These are phyloP conservation scores for Samsoniella hepiali DNA, from an alignment of 2,329 filamentous ascomycete genomes.

Conservation along the genomic window DNA sequence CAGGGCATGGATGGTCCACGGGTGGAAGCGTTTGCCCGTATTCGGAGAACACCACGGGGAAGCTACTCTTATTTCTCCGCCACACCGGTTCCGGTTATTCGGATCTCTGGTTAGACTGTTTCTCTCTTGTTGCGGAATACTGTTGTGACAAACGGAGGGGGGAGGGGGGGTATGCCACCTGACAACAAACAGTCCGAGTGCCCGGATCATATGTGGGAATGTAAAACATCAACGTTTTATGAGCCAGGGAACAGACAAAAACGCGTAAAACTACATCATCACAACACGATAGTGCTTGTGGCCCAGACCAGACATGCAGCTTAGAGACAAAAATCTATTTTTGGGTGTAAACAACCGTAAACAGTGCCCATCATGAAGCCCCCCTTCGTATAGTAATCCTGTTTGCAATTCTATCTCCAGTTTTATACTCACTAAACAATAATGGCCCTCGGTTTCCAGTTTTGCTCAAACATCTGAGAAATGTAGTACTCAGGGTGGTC, in stretches of 20 bases:
- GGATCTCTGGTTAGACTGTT: not conserved
- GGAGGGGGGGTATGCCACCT: too few species aligned
- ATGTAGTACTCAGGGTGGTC: constrained; percentile 59
- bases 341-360: too few species aligned
- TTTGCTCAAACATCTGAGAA: constrained; percentile 56
- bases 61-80: not conserved
- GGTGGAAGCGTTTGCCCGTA: too few species aligned
- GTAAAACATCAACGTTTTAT: too few species aligned
- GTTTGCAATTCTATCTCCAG: not conserved
- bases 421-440: not conserved
- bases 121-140: too few species aligned
- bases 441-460: constrained; percentile 40
- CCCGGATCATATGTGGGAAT: too few species aligned
- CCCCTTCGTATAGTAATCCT: not conserved
- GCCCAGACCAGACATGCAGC: not conserved
- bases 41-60: too few species aligned
- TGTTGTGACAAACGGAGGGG: too few species aligned
- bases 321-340: too few species aligned
- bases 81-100: constrained; percentile 4
- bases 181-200: too few species aligned
- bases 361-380: not conserved
- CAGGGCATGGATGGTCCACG: too few species aligned
- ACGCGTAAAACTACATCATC: not conserved
- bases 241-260: too few species aligned
- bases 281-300: not conserved